Base-by-base conservation (phyloP, 2,329 filamentous ascomycete genomes). In the Teratosphaeria viscida region DNA sequence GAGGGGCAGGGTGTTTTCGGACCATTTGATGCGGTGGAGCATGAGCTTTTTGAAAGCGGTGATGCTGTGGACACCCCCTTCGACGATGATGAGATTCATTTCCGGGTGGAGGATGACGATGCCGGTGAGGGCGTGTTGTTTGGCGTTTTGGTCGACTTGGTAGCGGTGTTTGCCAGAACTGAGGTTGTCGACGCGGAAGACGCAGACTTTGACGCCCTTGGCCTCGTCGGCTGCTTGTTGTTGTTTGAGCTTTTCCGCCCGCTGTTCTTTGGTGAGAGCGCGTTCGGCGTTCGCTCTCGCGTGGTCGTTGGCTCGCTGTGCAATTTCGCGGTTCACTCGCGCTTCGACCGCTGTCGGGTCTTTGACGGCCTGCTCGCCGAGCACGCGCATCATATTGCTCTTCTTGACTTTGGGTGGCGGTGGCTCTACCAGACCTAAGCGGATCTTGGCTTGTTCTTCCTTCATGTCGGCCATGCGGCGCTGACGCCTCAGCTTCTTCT, bases 261-360 rank as follows among this genome's bases (percentile, higher is more conserved):
- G 84, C 74, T 96, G 81, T 66, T 97, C 92, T 68, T 95, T 92
- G 32, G 87, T 92, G 59, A 99, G 80, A 72, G 92, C 92, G 62
- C 94, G 85, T 47, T 89, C 87, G 65, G 92, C 87, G 73, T 99
- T 99, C 60, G 82, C 78, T 49, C 84, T 75, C 61, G 92, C 79
- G 74, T 99, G 95, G 65, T 87, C 83, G 61, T 88, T 81, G 60
- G 87, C 85, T 52, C 94, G 89, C 63, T 95, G 91, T 32, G 88
- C 88, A 65, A 99, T 96, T 74, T 99, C 91, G 57, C 87, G 83
- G 73, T 95, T 96, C 57, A 99, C 94, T 27, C 90, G 86, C 56
- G 91, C 90, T 76, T 99, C 94, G 54, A 99, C 94, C 3, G 94
- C 94, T 0, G 95, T 99, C 6, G 94, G 94, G 75, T 99, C 94